A percentile compares a stretch with the other conserved stretches of the same genome.
phyloP scores from a whole-genome alignment of 176 grass and related monocot genomes.

The Oryza punctata region DNA sequence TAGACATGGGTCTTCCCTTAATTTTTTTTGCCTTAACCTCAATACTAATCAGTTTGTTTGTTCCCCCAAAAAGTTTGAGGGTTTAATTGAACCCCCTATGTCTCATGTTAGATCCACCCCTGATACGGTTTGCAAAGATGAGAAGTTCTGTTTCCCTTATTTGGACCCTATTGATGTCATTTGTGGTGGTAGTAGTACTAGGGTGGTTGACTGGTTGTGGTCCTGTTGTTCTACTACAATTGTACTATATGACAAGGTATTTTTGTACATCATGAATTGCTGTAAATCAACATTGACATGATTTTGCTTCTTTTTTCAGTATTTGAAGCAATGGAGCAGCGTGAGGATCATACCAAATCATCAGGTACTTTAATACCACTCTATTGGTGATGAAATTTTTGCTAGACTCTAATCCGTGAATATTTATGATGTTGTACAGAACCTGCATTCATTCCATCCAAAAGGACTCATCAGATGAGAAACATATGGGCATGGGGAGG shows the following conservation, averaged over 20 bases:
- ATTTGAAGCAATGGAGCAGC: conserved; percentile 35
- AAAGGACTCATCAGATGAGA: conserved; percentile 5
- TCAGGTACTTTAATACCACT: conserved; percentile 20
- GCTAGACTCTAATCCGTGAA: conserved; percentile 1
- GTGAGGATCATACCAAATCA: conserved; percentile 2
- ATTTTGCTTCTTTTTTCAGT: neutral
- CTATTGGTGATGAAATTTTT: neutral
- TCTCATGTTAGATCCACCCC: no score
- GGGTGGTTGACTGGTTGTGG: neutral
- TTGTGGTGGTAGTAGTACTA: neutral
- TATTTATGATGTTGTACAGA: conserved; percentile 19
- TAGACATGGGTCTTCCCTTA: no score
- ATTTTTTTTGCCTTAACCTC: no score
- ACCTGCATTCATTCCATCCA: conserved; percentile 31
- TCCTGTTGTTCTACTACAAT: neutral
- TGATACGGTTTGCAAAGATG: neutral
- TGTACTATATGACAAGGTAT: neutral
- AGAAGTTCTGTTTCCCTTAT: neutral
- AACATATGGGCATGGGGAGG: conserved; percentile 45
- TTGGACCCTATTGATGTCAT: neutral
- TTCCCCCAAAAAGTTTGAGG: no score
- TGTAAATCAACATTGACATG: neutral
- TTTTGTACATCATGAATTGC: neutral
- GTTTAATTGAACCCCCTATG: no score
- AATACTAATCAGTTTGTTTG: no score